Evolutionary conservation across 495 filamentous ascomycete genomes (phyloP).

Genomic region (Parachaetomium inaequale): DNA sequence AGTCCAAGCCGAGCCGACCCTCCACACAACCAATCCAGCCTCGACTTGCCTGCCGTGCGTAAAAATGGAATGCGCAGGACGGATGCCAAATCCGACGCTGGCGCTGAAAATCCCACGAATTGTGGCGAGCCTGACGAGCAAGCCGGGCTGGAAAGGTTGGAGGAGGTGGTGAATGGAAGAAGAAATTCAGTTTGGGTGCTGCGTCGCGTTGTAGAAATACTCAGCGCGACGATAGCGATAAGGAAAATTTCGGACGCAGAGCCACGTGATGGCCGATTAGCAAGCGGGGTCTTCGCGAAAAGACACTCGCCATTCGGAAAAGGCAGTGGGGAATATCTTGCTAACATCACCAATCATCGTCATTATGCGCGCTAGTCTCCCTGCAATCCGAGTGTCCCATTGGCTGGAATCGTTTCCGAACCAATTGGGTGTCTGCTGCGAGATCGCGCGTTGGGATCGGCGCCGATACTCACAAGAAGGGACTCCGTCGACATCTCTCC

Average conservation of each 20-base stretch:
- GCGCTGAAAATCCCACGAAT: neutral
- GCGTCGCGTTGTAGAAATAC: constrained; percentile 12
- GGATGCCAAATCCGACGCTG: neutral
- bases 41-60: neutral
- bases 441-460: too few species aligned
- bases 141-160: neutral
- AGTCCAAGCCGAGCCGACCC: neutral
- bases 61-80: neutral
- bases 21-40: constrained; percentile 3
- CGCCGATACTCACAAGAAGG: too few species aligned
- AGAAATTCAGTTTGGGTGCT: neutral
- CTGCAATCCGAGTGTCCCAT: too few species aligned
- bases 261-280: neutral
- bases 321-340: too few species aligned
- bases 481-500: too few species aligned
- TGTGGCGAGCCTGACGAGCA: neutral
- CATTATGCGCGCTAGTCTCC: too few species aligned
- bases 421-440: too few species aligned
- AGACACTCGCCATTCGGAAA: neutral
- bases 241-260: neutral
- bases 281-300: neutral
- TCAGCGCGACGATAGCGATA: constrained; percentile 11
- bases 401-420: too few species aligned
- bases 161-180: constrained; percentile 11
- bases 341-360: too few species aligned